phyloP scores from a whole-genome alignment of 2,329 filamentous ascomycete species.

The Penicillium sp. region DNA sequence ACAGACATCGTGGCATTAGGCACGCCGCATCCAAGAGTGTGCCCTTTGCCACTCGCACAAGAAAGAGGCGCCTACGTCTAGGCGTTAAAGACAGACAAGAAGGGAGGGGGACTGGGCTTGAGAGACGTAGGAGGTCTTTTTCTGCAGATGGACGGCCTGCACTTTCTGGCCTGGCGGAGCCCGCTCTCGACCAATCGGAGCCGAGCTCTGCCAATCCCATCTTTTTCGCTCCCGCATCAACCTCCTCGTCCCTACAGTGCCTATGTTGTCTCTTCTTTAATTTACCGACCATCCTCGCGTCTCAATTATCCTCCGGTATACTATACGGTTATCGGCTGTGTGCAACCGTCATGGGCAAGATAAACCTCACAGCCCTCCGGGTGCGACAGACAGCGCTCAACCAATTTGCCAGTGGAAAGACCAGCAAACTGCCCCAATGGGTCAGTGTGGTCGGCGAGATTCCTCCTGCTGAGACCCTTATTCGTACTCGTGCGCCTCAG shows the following conservation, averaged over 20 bases:
- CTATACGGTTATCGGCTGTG: not conserved
- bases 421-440: constrained; percentile 48
- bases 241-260: constrained; percentile 10
- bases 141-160: constrained; percentile 21
- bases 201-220: constrained; percentile 31
- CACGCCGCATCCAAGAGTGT: constrained; percentile 32
- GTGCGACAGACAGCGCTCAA: constrained; percentile 44
- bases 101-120: constrained; percentile 4
- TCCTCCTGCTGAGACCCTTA: constrained; percentile 58
- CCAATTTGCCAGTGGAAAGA: constrained; percentile 38
- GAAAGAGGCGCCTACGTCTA: constrained; percentile 14
- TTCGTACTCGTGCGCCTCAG: constrained; percentile 53
- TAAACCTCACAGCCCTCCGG: constrained; percentile 46
- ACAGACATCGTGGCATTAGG: constrained; percentile 55
- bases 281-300: not conserved
- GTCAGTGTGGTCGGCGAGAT: constrained; percentile 54
- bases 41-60: constrained; percentile 21
- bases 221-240: constrained; percentile 34
- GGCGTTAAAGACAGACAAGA: constrained; percentile 9
- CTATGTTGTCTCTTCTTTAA: constrained; percentile 1
- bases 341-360: constrained; percentile 42
- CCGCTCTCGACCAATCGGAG: constrained; percentile 38
- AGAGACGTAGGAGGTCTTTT: constrained; percentile 21
- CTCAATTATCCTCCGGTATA: not conserved
- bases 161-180: constrained; percentile 34